phyloP scores from a whole-genome alignment of 495 filamentous ascomycete genomes.

The Lasiosphaeria ovina region DNA sequence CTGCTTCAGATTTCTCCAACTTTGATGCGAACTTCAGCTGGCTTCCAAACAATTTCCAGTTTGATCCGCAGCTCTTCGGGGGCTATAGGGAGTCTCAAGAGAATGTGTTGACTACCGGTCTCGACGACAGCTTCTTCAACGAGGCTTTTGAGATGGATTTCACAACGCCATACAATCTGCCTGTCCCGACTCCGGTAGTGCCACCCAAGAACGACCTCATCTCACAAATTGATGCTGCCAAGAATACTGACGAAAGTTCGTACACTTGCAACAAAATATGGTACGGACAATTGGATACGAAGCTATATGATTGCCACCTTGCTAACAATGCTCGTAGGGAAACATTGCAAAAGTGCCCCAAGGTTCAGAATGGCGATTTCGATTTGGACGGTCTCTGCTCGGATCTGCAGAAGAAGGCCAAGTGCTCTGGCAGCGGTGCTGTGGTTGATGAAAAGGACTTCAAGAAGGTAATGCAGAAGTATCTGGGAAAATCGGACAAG shows the following conservation, averaged over 20 bases:
- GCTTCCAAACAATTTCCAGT: conserved; percentile 80
- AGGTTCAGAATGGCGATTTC: conserved; percentile 80
- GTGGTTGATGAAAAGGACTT: conserved; percentile 89
- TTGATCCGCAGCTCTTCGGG: conserved; percentile 88
- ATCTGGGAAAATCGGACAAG: conserved; percentile 34
- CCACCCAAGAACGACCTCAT: conserved; percentile 66
- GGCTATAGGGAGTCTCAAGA: conserved; percentile 92
- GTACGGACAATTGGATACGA: conserved; percentile 49
- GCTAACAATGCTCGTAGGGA: conserved; percentile 61
- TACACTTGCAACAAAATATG: conserved; percentile 90
- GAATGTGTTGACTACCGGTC: conserved; percentile 48
- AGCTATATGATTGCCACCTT: background rate
- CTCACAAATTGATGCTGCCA: conserved; percentile 68
- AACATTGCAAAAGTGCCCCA: conserved; percentile 81
- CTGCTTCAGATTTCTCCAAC: conserved; percentile 32
- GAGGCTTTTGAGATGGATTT: conserved; percentile 84
- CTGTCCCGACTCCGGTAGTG: conserved; percentile 42
- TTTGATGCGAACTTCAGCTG: conserved; percentile 59
- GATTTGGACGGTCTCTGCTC: conserved; percentile 92
- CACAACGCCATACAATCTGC: conserved; percentile 69
- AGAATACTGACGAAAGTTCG: conserved; percentile 59
- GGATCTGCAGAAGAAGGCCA: conserved; percentile 93
- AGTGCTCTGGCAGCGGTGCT: conserved; percentile 90
- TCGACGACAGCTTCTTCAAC: conserved; percentile 41
- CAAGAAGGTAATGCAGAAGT: conserved; percentile 69